Evolutionary conservation across 2,329 filamentous ascomycete species (phyloP).

Genomic region (Leptodontidium sp.): DNA sequence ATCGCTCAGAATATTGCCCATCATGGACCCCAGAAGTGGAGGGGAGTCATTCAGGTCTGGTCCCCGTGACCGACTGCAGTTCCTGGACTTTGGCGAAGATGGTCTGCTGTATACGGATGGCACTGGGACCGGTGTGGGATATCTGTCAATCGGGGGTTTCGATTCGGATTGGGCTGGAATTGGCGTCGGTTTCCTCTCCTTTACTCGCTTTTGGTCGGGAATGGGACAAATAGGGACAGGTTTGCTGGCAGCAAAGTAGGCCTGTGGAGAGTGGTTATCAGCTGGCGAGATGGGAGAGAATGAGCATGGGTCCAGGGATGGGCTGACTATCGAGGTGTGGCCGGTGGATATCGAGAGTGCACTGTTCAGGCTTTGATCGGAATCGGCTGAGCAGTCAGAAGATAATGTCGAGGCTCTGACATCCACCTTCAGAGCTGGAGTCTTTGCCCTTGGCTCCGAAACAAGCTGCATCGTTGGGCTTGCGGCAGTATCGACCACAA

Average conservation of each 20-base stretch:
- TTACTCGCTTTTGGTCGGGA: background rate
- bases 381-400: background rate
- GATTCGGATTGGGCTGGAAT: background rate
- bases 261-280: background rate
- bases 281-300: constrained; percentile 17
- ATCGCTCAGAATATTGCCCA: background rate
- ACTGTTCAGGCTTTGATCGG: background rate
- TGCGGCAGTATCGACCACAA: constrained; percentile 69
- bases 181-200: background rate
- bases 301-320: background rate
- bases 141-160: background rate
- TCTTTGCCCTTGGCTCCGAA: background rate
- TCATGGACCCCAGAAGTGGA: background rate
- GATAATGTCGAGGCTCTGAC: background rate
- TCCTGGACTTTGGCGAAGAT: background rate
- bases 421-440: background rate
- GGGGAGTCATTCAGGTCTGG: background rate
- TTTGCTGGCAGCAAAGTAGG: background rate
- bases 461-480: background rate
- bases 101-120: background rate
- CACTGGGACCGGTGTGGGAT: background rate
- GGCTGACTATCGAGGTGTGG: background rate
- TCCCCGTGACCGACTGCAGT: background rate
- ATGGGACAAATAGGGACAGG: background rate
- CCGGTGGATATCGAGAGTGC: background rate